Conservation (phyloP, 768 basidiomycete genomes). For the Panus rudis region DNA sequence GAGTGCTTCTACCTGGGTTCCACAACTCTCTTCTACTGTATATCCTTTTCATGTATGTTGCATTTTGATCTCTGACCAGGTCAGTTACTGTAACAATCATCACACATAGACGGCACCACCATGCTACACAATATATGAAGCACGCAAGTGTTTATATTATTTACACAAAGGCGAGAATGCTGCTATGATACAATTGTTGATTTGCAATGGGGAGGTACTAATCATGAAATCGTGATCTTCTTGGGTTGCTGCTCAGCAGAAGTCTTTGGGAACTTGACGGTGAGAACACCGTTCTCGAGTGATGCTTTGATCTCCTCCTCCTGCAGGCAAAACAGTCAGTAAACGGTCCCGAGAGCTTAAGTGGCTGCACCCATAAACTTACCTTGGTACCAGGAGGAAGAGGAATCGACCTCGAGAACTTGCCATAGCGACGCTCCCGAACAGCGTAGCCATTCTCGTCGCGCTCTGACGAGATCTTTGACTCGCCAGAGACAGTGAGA, state of each 20-base stretch:
- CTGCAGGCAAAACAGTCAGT: conserved; percentile 22
- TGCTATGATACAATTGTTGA: too few relatives aligned
- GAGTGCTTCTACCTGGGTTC: too few relatives aligned
- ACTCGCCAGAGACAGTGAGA: conserved; percentile 41
- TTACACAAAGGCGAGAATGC: too few relatives aligned
- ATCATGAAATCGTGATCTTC: conserved; percentile 33
- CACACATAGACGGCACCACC: too few relatives aligned
- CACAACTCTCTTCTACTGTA: too few relatives aligned
- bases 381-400: conserved; percentile 44
- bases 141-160: too few relatives aligned
- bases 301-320: conserved; percentile 39
- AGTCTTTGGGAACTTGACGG: conserved; percentile 46
- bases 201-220: too few relatives aligned
- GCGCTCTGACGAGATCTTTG: conserved; percentile 19
- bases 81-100: too few relatives aligned
- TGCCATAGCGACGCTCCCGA: conserved; percentile 40
- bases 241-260: conserved; percentile 25
- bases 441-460: conserved; percentile 33
- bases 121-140: too few relatives aligned
- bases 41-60: too few relatives aligned
- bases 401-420: conserved; percentile 38
- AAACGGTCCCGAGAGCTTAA: neutral
- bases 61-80: too few relatives aligned
- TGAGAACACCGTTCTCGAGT: conserved; percentile 47
- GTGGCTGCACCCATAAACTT: neutral